Evolutionary conservation across 352 stramenopile genomes (phyloP), one percentile per base, ranked within the genome.

Genomic region (Globisporangium cederbergense): DNA sequence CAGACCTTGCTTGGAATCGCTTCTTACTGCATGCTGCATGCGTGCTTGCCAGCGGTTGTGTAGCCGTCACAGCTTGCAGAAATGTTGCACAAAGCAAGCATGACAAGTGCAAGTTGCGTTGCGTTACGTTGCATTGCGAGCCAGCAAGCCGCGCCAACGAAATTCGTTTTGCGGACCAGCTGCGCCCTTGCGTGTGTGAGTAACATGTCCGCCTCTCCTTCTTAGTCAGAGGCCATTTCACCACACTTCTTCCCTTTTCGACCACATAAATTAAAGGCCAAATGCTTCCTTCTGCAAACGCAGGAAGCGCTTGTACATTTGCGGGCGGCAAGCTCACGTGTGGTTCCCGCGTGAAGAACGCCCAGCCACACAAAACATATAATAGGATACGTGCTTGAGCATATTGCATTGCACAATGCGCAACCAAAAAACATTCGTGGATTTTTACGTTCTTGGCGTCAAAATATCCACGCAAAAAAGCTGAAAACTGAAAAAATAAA

Each of bases 391-490:
- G 2, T 36, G 32, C 32, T 36, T 36, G 32, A 5, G 47, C 47
- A n/a, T 42, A 25, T 40, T 56, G 42, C 14, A 47, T 47, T 3
- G 36, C 25, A 28, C 25, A 42, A 11, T 11, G 11, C 9, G 9
- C 38, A 40, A 25, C 18, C 16, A 36, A 36, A 54, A 36, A 38
- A n/a, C 4, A 40, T 20, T 25, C 14, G 30, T 54, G 25, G 28
- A 22, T 56, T 55, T 54, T 55, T 38, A 3, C 22, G n/a, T 20
- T 36, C 20, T 38, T 42, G 36, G 3, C 20, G 42, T 16, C 14
- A 47, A 20, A 56, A 56, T 25, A 56, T 56, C 50, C 50, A 56
- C 50, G n/a, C 50, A 56, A 56, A 56, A 56, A 56, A 56, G 16
- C n/a, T 30, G 13, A 32, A 30, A 34, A 11, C 20, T 16, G 3